phyloP scores from a whole-genome alignment of 208 protist species.

The Trichomonas vaginalis region DNA sequence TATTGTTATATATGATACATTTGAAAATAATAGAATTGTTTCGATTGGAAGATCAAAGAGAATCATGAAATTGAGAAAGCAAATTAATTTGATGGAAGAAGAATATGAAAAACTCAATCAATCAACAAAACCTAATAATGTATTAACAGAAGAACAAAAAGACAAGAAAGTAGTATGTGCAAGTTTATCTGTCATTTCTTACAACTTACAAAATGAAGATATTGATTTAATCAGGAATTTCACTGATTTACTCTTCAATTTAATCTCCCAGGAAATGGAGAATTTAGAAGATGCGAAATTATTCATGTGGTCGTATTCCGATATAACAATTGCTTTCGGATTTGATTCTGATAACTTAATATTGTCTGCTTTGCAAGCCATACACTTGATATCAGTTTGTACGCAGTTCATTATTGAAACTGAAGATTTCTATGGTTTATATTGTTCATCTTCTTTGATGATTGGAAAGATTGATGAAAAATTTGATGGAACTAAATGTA shows the following conservation, averaged over 20 bases:
- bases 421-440: not conserved
- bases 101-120: not conserved
- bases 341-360: not conserved
- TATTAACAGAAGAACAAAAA: not conserved
- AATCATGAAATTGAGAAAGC: not conserved
- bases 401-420: not conserved
- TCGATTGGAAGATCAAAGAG: not conserved
- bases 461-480: not conserved
- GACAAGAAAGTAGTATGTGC: not conserved
- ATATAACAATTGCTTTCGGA: not conserved
- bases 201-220: too few relatives aligned
- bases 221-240: not conserved
- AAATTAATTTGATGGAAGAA: not conserved
- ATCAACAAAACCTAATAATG: not conserved
- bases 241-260: not conserved
- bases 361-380: not conserved
- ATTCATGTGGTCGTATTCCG: not conserved
- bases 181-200: too few relatives aligned
- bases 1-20: not conserved
- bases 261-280: not conserved
- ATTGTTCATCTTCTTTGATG: not conserved
- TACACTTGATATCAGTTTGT: not conserved
- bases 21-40: not conserved
- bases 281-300: not conserved
- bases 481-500: not conserved